Percentiles rank a stretch among this genome's conserved stretches.
phyloP scores from a whole-genome alignment of 2,329 filamentous ascomycete genomes.

The Colletotrichum incanum region DNA sequence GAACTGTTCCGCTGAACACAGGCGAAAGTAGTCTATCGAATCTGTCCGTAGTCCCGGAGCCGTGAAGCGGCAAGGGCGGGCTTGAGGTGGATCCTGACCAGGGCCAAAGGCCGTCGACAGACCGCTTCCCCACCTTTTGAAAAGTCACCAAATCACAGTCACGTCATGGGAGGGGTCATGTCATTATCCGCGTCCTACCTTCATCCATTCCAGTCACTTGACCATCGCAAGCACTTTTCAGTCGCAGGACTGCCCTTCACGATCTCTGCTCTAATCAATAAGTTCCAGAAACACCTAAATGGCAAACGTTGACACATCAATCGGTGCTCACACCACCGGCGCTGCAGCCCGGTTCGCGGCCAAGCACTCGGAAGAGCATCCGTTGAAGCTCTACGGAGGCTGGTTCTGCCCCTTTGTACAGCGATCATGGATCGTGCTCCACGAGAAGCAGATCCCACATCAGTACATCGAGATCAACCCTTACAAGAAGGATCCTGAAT shows the following conservation, averaged over 20 bases:
- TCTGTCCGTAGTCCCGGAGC: not conserved
- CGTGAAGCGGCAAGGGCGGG: not conserved
- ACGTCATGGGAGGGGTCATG: constrained; percentile 34
- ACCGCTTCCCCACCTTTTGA: not conserved
- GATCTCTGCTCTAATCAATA: not conserved
- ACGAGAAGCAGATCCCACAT: constrained; percentile 81
- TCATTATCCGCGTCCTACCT: constrained; percentile 6
- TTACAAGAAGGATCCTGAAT: constrained; percentile 79
- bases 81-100: not conserved
- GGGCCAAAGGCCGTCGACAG: not conserved
- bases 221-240: not conserved
- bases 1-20: not conserved
- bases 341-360: constrained; percentile 64
- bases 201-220: not conserved
- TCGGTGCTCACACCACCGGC: constrained; percentile 64
- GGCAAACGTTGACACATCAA: constrained; percentile 64
- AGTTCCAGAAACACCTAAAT: constrained; percentile 49
- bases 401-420: constrained; percentile 85
- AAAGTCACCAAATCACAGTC: constrained; percentile 4
- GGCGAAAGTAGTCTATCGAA: no score
- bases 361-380: constrained; percentile 62
- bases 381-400: constrained; percentile 78
- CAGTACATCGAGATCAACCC: constrained; percentile 86
- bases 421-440: constrained; percentile 79
- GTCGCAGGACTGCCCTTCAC: no score